Evolutionary conservation across 495 filamentous ascomycete species (phyloP).

Genomic region (Hypoxylon rickii): DNA sequence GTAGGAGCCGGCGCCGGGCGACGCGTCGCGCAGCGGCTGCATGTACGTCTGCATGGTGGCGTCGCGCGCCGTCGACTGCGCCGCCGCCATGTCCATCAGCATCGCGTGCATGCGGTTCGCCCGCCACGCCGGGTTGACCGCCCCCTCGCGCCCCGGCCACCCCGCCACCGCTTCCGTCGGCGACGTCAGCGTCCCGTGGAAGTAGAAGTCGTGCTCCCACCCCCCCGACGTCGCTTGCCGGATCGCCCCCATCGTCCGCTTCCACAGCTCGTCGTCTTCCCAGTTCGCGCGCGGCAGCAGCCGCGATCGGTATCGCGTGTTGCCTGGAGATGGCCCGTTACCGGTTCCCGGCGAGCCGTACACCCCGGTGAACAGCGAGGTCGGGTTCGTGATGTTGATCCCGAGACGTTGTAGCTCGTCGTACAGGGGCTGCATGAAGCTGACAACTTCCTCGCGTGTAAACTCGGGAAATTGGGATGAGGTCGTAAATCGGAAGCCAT

Average conservation of each 20-base stretch:
- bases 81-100: constrained; percentile 43
- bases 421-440: constrained; percentile 44
- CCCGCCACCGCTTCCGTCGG: constrained; percentile 40
- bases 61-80: constrained; percentile 33
- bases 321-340: constrained; percentile 36
- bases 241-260: constrained; percentile 53
- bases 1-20: constrained; percentile 50
- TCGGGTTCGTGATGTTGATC: constrained; percentile 38
- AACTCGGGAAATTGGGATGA: constrained; percentile 34
- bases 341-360: constrained; percentile 33
- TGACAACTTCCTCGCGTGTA: constrained; percentile 16
- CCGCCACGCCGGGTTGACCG: constrained; percentile 62
- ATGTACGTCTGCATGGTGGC: constrained; percentile 29
- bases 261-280: constrained; percentile 46
- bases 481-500: constrained; percentile 37
- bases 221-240: constrained; percentile 53
- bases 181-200: constrained; percentile 51
- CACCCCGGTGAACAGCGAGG: constrained; percentile 5
- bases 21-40: constrained; percentile 38
- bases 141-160: constrained; percentile 46
- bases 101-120: constrained; percentile 58
- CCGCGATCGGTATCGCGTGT: constrained; percentile 47
- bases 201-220: constrained; percentile 45
- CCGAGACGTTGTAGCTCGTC: constrained; percentile 35
- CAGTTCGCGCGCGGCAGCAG: constrained; percentile 58